phyloP scores from a whole-genome alignment of 2,329 filamentous ascomycete species.

The Verticillium dahliae region DNA sequence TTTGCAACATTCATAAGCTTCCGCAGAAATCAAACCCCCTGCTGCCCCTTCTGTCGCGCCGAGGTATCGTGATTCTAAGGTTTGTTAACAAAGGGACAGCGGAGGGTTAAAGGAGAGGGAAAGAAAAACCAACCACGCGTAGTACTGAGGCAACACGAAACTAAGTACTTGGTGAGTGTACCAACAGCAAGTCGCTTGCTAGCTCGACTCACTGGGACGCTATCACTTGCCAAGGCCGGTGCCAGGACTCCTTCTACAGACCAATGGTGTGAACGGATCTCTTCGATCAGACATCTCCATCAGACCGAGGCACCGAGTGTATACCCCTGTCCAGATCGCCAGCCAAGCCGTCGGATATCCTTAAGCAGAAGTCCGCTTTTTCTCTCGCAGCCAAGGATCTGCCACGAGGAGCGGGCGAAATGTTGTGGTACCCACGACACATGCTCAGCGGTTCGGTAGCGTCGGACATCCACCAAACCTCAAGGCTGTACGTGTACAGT shows the following conservation, averaged over 20 bases:
- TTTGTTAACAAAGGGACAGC: no score
- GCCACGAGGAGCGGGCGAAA: not conserved
- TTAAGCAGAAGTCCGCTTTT: slow-evolving; percentile 9
- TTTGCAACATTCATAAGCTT: no score
- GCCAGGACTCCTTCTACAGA: not conserved
- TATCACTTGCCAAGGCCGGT: not conserved
- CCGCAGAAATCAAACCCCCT: no score
- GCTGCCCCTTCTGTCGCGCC: no score
- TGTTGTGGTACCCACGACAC: not conserved
- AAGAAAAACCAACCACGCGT: no score
- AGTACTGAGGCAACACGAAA: not conserved
- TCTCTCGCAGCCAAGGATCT: slow-evolving; percentile 1
- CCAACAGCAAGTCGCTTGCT: no score
- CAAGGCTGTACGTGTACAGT: not conserved
- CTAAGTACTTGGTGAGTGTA: not conserved
- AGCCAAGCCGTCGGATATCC: slow-evolving; percentile 12
- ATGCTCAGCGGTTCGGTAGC: not conserved
- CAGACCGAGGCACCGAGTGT: slow-evolving; percentile 7
- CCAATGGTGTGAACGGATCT: not conserved
- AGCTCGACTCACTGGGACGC: not conserved
- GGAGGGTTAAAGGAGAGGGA: no score
- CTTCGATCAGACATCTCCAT: slow-evolving; percentile 3
- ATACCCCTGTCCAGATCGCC: slow-evolving; percentile 12
- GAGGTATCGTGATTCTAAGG: no score
- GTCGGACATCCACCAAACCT: no score